Conservation (phyloP, 2,329 filamentous ascomycete genomes). For the Pseudofabraea citricarpa region DNA sequence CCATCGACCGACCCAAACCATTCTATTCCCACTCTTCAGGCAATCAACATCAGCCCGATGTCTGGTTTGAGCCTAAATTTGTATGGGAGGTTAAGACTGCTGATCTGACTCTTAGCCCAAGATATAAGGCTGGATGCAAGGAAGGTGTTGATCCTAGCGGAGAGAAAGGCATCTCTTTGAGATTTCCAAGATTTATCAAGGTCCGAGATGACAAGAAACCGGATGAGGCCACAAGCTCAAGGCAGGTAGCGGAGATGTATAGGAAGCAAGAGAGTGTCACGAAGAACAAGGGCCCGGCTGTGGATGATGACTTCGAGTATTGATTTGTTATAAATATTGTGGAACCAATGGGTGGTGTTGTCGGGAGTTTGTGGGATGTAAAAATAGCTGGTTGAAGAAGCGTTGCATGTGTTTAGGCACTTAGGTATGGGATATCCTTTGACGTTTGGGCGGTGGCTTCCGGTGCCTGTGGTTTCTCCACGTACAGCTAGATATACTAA, state of each 20-base stretch:
- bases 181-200: conserved; percentile 92
- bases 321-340: too few species aligned
- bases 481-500: too few species aligned
- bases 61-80: conserved; percentile 92
- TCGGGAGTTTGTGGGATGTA: too few species aligned
- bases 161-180: conserved; percentile 76
- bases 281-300: conserved; percentile 79
- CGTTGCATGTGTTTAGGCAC: too few species aligned
- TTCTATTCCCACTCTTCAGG: conserved; percentile 86
- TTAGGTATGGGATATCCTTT: too few species aligned
- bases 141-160: conserved; percentile 70
- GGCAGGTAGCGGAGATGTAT: conserved; percentile 96
- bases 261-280: conserved; percentile 80
- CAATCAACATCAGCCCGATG: conserved; percentile 90
- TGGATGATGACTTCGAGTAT: conserved; percentile 98
- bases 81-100: conserved; percentile 99
- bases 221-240: conserved; percentile 78
- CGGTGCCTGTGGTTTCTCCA: too few species aligned
- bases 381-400: too few species aligned
- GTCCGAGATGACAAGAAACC: conserved; percentile 93
- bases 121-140: conserved; percentile 85
- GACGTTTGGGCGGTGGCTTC: too few species aligned
- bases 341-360: too few species aligned
- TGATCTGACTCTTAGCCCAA: conserved; percentile 84
- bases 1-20: conserved; percentile 87